Conservation (phyloP, 1,284 basidiomycete species). For the Apiotrichum akiyoshidainum region DNA sequence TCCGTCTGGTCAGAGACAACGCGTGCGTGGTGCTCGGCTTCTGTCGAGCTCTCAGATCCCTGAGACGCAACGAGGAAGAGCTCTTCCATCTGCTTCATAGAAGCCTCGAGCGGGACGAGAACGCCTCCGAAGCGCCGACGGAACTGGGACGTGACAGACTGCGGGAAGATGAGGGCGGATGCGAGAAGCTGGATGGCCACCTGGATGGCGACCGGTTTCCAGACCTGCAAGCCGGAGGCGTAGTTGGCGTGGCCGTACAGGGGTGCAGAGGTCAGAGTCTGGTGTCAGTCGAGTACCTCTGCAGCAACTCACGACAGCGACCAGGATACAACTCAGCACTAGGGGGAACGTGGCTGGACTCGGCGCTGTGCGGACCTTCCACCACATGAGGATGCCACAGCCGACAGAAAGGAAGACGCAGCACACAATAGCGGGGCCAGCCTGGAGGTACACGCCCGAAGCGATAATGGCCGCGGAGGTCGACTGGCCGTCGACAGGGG, state of each 20-base stretch:
- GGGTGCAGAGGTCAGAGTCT: conserved; percentile 39
- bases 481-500: conserved; percentile 25
- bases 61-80: conserved; percentile 28
- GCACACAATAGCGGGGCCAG: conserved; percentile 38
- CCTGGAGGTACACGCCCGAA: conserved; percentile 44
- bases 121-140: conserved; percentile 39
- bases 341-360: conserved; percentile 47
- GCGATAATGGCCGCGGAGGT: neutral
- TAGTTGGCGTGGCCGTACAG: conserved; percentile 37
- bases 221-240: conserved; percentile 39
- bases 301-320: conserved; percentile 34
- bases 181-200: conserved; percentile 35
- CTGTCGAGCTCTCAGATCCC: conserved; percentile 1
- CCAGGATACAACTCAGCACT: conserved; percentile 45
- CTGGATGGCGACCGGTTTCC: conserved; percentile 48
- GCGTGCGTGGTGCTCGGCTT: neutral
- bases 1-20: conserved; percentile 6
- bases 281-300: neutral
- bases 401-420: conserved; percentile 43
- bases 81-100: conserved; percentile 32
- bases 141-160: conserved; percentile 45
- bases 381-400: conserved; percentile 42
- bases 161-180: conserved; percentile 43
- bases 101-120: conserved; percentile 32
- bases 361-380: conserved; percentile 47